A percentile compares a stretch with the other conserved stretches of the same genome.
phyloP scores from a whole-genome alignment of 345 rosid genomes.

The Carallia pectinifolia region DNA sequence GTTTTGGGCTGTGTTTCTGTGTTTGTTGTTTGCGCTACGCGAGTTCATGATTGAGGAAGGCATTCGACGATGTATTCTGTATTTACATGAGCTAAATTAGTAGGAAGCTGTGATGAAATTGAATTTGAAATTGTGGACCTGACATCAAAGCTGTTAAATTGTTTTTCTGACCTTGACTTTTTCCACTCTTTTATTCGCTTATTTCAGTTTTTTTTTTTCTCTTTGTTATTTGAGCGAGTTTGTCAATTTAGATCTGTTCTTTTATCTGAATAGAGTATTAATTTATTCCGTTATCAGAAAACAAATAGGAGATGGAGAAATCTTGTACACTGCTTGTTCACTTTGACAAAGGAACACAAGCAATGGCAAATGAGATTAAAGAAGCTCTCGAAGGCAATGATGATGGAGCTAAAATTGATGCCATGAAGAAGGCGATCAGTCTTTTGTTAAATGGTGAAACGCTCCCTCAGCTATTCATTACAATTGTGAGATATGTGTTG shows the following conservation, averaged over 20 bases:
- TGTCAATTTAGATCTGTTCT: background rate
- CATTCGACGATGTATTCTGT: too few species aligned
- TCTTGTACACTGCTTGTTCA: slow-evolving; percentile 75
- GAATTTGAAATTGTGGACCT: too few species aligned
- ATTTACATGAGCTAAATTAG: too few species aligned
- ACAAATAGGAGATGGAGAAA: slow-evolving; percentile 65
- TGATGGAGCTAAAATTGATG: slow-evolving; percentile 60
- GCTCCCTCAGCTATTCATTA: slow-evolving; percentile 88
- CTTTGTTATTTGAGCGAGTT: background rate
- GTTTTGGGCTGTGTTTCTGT: too few species aligned
- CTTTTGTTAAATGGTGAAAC: slow-evolving; percentile 89
- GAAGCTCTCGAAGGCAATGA: slow-evolving; percentile 94
- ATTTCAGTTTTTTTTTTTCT: background rate
- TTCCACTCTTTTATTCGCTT: too few species aligned
- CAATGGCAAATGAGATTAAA: slow-evolving; percentile 86
- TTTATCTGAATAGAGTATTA: background rate
- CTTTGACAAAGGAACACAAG: slow-evolving; percentile 86
- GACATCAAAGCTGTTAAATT: too few species aligned
- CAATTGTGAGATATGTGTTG: slow-evolving; percentile 86
- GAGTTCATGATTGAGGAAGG: too few species aligned
- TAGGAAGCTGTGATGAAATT: too few species aligned
- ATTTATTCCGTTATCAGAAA: slow-evolving; percentile 8
- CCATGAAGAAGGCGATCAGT: slow-evolving; percentile 93
- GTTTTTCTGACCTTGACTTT: too few species aligned
- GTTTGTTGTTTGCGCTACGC: too few species aligned